Base-by-base conservation (phyloP, 768 basidiomycete genomes). In the Phaeotremella fagi region DNA sequence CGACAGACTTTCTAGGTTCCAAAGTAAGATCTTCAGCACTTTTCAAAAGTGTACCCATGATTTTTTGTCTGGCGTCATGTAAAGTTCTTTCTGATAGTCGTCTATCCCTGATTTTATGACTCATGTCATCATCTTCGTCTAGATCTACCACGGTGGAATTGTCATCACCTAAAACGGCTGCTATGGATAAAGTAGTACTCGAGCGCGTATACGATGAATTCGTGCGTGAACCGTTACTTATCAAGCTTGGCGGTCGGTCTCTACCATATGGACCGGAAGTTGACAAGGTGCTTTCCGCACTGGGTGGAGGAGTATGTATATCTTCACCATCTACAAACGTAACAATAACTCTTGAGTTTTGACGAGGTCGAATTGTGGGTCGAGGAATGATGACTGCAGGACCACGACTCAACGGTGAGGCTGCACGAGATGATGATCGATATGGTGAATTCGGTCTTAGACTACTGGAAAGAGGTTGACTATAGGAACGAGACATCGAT, bases 161-260 rank as follows among this genome's bases (percentile, higher is more conserved):
- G 23, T 68, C 66, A 5, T 56, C 66, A 2, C 56, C 59, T 0
- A 57, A 12, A 7, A 60, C 37, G 2, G 61, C 60, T 23, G 52
- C 52, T 15, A 61, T 35, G 1, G 67, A 63, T 20, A 49, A 55
- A 1, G 55, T 57, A 0, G 57, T 58, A 38, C 64, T 69, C 0
- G 64, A 62, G 2, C 59, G 51, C 29, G 56, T 69, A 43, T 65
- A 63, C 1, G 43, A 57, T n/a, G 55, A 46, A 52, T 57, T 60
- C 4, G 64, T 61, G 18, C 61, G 43, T 3, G 66, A 68, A 0
- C 59, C 61, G 4, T 59, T 55, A 28, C 55, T 59, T 42, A 66
- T 58, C 18, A 69, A 41, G 50, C 61, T 65, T 3, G 67, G 67
- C 1, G 67, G 65, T 12, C 61, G 46, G 31, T 63, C 67, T 25